Conservation (phyloP, 1,139 yeast species). For the Pichia sp. region DNA sequence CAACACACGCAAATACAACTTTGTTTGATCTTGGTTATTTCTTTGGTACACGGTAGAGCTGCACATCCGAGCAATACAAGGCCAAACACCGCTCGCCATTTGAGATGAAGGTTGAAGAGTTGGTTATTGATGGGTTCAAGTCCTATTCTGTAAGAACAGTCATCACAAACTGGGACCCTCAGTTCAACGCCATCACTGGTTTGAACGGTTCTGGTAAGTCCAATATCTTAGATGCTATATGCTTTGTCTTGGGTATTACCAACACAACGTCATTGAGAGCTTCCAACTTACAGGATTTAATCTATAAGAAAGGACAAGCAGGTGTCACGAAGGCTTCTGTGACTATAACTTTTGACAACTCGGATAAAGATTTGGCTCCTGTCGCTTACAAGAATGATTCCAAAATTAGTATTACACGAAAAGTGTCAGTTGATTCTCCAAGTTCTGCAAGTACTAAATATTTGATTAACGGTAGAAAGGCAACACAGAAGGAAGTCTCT, state of each 20-base stretch:
- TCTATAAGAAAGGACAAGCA: slow-evolving; percentile 95
- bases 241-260: slow-evolving; percentile 96
- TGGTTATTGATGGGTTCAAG: slow-evolving; percentile 95
- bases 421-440: slow-evolving; percentile 80
- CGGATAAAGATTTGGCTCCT: slow-evolving; percentile 70
- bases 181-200: slow-evolving; percentile 96
- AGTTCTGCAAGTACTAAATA: slow-evolving; percentile 41
- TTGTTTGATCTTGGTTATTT: neutral
- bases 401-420: slow-evolving; percentile 88
- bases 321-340: slow-evolving; percentile 97
- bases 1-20: neutral
- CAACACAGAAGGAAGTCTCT: slow-evolving; percentile 89
- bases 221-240: slow-evolving; percentile 90
- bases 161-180: slow-evolving; percentile 91
- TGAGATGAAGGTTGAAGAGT: slow-evolving; percentile 84
- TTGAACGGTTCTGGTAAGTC: slow-evolving; percentile 97
- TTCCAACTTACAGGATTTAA: slow-evolving; percentile 84
- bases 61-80: neutral
- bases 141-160: slow-evolving; percentile 97
- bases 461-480: slow-evolving; percentile 91
- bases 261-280: slow-evolving; percentile 94
- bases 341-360: slow-evolving; percentile 87
- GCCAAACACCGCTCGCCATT: too few species aligned
- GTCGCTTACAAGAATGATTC: slow-evolving; percentile 78
- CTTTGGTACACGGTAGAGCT: too few species aligned